Base-by-base conservation (phyloP, 2,329 filamentous ascomycete genomes). In the Paecilomyces sp. region DNA sequence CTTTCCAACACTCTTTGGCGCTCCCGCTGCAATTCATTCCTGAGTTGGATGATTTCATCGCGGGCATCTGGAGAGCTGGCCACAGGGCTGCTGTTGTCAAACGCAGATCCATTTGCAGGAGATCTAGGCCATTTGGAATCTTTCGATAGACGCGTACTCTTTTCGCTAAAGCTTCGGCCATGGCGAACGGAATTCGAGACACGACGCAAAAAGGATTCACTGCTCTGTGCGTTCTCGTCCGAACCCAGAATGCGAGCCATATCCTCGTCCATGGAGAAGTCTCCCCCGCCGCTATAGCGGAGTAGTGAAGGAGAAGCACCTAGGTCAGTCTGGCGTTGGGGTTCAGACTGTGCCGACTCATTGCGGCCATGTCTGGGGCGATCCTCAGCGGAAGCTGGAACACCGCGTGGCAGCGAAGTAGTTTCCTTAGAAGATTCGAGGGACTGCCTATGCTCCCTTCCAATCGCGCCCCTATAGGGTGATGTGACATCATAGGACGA, bases 161-260 rank as follows among this genome's bases (percentile, higher is more conserved):
- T 78, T 63, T 90, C 85, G 72, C 92, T 97, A 73, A 87, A 90
- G 71, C 90, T 96, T 64, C 94, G 88, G 58, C 92, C 92, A 74
- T 97, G 94, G 64, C 92, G 90, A 60, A 97, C 92, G 56, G 91
- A 92, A 71, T 96, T 96, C 7, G 94, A 97, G 50, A 97, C 90
- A 57, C 91, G 87, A 60, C 91, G 89, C 63, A 97, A 80, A 62
- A 97, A 89, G 0, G 90, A 93, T 28, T 90, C 88, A 33, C 86
- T 81, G 31, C 86, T 81, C 67, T 75, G 64, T 25, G 72, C 70
- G 54, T 57, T 57, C 9, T 64, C 90, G 61, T 93, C 91, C 22
- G 85, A 87, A 50, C 87, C 89, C 61, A 96, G 81, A 60, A 97
- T 93, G 60, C 92, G 88, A 58, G 90, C 89, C 85, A 97, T 91